These are phyloP conservation scores for Candida insectalens DNA, from an alignment of 805 yeast species.

Conservation along the genomic window DNA sequence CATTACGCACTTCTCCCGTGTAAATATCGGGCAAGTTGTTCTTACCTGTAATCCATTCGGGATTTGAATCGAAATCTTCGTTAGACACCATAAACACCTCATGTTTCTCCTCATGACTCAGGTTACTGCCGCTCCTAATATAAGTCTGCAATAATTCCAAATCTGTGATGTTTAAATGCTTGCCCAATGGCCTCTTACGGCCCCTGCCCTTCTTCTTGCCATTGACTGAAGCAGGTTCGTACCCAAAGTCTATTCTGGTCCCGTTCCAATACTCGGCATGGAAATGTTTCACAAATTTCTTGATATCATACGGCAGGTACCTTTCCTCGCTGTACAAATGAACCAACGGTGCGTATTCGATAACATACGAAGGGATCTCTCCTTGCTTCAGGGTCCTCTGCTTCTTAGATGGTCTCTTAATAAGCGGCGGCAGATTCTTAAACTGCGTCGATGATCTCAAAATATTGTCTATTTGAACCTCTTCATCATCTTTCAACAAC, in stretches of 20 bases:
- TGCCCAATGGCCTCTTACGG: slow-evolving; percentile 6
- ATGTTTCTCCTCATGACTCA: slow-evolving; percentile 15
- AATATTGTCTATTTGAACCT: slow-evolving; percentile 7
- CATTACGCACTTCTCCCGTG: slow-evolving; percentile 62
- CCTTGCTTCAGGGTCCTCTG: slow-evolving; percentile 38
- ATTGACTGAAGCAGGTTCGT: no score
- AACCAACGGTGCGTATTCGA: slow-evolving; percentile 66
- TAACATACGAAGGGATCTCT: slow-evolving; percentile 53
- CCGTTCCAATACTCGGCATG: slow-evolving; percentile 45
- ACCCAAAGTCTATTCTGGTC: slow-evolving; percentile 25
- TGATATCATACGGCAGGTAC: slow-evolving; percentile 77
- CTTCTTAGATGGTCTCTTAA: slow-evolving; percentile 18
- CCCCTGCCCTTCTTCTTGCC: slow-evolving; percentile 12
- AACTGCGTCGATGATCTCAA: slow-evolving; percentile 9
- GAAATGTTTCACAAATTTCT: slow-evolving; percentile 59
- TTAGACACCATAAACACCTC: slow-evolving; percentile 53
- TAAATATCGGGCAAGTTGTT: slow-evolving; percentile 58
- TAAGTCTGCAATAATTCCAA: slow-evolving; percentile 25
- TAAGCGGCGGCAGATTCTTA: slow-evolving; percentile 28
- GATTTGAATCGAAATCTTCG: slow-evolving; percentile 60
- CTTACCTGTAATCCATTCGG: slow-evolving; percentile 79
- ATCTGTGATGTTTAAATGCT: slow-evolving; percentile 20
- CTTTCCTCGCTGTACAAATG: slow-evolving; percentile 83
- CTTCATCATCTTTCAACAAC: slow-evolving; percentile 2
- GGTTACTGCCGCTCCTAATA: slow-evolving; percentile 6